These are phyloP conservation scores for Phytophthora citricola DNA, from an alignment of 352 stramenopile species.

Conservation along the genomic window DNA sequence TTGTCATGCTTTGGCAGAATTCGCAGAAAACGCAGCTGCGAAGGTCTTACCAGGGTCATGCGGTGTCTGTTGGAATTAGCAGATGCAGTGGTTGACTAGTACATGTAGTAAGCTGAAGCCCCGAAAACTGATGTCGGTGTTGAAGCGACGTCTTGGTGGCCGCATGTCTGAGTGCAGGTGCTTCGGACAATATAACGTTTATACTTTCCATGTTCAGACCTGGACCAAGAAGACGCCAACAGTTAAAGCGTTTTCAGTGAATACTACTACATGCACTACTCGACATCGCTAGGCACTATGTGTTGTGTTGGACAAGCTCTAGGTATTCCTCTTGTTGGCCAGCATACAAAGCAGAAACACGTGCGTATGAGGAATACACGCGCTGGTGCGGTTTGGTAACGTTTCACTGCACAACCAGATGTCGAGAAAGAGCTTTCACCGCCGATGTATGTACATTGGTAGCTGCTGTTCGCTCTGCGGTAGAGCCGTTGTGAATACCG, in stretches of 20 bases:
- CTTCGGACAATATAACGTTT: constrained; percentile 17
- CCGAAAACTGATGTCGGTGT: neutral
- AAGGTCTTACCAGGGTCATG: constrained; percentile 4
- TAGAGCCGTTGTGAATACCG: neutral
- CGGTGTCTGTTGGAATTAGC: constrained; percentile 5
- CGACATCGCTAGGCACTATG: no score
- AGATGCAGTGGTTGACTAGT: neutral
- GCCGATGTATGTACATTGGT: no score
- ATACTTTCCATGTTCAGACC: constrained; percentile 17
- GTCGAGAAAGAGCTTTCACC: no score
- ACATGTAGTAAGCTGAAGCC: constrained; percentile 3
- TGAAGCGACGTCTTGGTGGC: constrained; percentile 31
- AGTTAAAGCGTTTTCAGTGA: no score
- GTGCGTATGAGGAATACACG: neutral
- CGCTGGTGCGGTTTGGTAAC: neutral
- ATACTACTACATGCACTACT: no score
- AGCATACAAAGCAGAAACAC: no score
- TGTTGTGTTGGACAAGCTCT: no score
- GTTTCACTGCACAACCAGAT: no score
- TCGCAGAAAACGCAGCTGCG: constrained; percentile 27
- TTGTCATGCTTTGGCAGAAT: constrained; percentile 6
- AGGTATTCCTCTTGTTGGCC: no score
- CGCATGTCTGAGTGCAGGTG: constrained; percentile 12
- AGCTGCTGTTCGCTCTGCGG: neutral
- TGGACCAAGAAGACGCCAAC: no score